Evolutionary conservation across 1,284 basidiomycete genomes (phyloP).

Genomic region (Earliella scabrosa): DNA sequence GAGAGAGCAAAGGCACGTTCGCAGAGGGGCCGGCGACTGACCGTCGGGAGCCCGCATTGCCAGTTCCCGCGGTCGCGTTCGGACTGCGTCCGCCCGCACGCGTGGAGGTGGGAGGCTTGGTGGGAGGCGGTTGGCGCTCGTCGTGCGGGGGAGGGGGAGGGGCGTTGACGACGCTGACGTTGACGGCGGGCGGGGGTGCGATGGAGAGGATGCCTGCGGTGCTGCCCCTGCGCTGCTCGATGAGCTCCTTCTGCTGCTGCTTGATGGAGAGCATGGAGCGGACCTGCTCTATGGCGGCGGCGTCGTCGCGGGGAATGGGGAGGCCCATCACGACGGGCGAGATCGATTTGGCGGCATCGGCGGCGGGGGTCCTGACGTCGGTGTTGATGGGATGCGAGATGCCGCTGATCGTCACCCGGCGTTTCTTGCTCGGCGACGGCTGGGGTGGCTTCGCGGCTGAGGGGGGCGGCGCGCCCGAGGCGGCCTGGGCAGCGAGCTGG

Average conservation of each 20-base stretch:
- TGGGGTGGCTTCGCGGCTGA: constrained; percentile 46
- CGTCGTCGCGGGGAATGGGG: constrained; percentile 61
- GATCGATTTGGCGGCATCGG: constrained; percentile 54
- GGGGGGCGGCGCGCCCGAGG: constrained; percentile 27
- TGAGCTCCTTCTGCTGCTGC: constrained; percentile 70
- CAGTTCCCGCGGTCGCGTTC: constrained; percentile 29
- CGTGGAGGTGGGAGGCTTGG: constrained; percentile 16
- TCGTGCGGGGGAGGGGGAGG: constrained; percentile 22
- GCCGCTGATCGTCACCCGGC: constrained; percentile 71
- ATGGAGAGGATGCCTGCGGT: constrained; percentile 43
- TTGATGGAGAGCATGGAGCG: constrained; percentile 65
- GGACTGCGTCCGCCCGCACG: constrained; percentile 41
- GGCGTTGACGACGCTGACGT: constrained; percentile 32
- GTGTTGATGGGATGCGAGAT: constrained; percentile 58
- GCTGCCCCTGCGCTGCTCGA: constrained; percentile 69
- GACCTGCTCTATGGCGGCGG: constrained; percentile 60
- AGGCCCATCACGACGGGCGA: constrained; percentile 71
- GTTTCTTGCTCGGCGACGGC: constrained; percentile 69
- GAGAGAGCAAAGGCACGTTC: constrained; percentile 19
- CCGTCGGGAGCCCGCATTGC: constrained; percentile 24
- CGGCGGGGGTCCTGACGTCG: constrained; percentile 45
- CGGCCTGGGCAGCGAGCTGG: constrained; percentile 16
- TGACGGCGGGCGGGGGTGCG: constrained; percentile 29
- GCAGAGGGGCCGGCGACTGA: constrained; percentile 31
- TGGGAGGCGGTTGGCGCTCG: constrained; percentile 22